Evolutionary conservation across 306 rosid genomes (phyloP).

Genomic region (Hippophae rhamnoides): DNA sequence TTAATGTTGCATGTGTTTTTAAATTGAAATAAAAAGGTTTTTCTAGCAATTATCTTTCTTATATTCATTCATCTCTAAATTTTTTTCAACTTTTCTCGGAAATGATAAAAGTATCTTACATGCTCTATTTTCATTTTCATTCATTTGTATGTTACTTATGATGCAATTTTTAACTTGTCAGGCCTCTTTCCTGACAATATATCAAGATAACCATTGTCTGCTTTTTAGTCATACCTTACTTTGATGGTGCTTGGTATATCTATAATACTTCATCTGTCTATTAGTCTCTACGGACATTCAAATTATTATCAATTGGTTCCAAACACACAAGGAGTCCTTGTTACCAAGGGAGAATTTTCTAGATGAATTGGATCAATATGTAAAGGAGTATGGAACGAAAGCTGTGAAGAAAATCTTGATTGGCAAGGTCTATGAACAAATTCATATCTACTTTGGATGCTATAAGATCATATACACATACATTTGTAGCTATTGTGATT

Average conservation of each 20-base stretch:
- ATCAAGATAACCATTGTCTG: constrained; percentile 39
- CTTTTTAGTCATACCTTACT: constrained; percentile 38
- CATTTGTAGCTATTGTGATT: neutral
- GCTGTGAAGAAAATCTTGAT: constrained; percentile 39
- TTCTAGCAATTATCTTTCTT: too few relatives aligned
- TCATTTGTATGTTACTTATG: constrained; percentile 4
- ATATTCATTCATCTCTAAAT: too few relatives aligned
- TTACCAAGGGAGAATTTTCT: constrained; percentile 25
- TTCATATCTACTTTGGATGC: neutral
- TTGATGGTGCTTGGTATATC: constrained; percentile 36
- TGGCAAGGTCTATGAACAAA: constrained; percentile 24
- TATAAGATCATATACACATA: neutral
- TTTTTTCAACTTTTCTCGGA: too few relatives aligned
- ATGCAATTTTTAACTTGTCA: constrained; percentile 17
- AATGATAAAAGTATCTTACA: neutral
- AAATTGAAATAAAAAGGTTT: too few relatives aligned
- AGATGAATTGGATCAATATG: constrained; percentile 29
- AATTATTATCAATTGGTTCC: constrained; percentile 11
- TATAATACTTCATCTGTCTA: constrained; percentile 25
- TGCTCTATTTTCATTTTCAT: neutral
- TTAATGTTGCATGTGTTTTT: too few relatives aligned
- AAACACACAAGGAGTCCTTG: constrained; percentile 17
- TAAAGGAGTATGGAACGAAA: constrained; percentile 40
- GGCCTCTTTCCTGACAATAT: constrained; percentile 43
- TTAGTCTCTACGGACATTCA: constrained; percentile 17